Conservation (phyloP, 208 protist genomes). For the Leishmania arabica region DNA sequence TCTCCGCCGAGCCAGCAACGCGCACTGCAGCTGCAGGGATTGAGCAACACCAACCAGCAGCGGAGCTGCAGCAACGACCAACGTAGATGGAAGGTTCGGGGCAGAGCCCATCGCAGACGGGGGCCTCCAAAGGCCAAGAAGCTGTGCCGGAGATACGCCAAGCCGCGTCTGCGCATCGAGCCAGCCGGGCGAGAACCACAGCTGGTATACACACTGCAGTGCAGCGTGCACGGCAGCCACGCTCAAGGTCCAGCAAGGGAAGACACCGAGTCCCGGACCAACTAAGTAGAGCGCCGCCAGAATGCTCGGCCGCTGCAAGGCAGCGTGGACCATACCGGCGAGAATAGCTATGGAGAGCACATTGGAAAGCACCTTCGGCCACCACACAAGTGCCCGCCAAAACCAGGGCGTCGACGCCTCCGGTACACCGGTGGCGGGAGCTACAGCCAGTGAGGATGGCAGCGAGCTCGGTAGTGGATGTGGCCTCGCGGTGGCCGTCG, state of each 20-base stretch:
- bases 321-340: conserved; percentile 11
- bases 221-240: conserved; percentile 17
- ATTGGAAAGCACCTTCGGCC: neutral
- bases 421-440: neutral
- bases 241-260: conserved; percentile 18
- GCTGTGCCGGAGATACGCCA: conserved; percentile 17
- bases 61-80: conserved; percentile 24
- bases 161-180: conserved; percentile 17
- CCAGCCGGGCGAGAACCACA: conserved; percentile 26
- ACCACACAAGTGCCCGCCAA: conserved; percentile 1
- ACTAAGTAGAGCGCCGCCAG: conserved; percentile 26
- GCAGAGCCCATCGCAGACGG: neutral
- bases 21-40: conserved; percentile 16
- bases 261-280: conserved; percentile 10
- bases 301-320: conserved; percentile 21
- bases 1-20: neutral
- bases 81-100: conserved; percentile 7
- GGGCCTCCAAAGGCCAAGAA: conserved; percentile 22
- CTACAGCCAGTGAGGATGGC: neutral
- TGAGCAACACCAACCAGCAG: conserved; percentile 19
- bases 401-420: neutral
- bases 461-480: conserved; percentile 17
- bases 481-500: conserved; percentile 13
- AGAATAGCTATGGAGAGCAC: conserved; percentile 13
- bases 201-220: conserved; percentile 33